Base-by-base conservation (phyloP, 805 yeast species). In the Starmerella gropengiesseri region DNA sequence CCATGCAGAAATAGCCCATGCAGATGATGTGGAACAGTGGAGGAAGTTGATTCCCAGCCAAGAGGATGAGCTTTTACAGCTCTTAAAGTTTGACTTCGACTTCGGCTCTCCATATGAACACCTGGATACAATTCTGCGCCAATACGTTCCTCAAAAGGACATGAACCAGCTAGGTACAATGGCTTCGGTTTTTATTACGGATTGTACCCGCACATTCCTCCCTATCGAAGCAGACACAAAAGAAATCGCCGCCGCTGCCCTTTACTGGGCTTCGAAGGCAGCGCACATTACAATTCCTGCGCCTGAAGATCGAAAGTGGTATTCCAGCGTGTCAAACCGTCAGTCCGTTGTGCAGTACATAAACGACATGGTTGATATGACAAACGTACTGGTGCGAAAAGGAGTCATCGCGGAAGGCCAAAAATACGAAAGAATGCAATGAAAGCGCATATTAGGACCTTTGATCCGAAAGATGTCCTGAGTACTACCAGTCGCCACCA, bases 11-110 rank as follows among this genome's bases (percentile, higher is more conserved):
- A 23, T 13, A 5, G 73, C 66, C 55, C 71, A 64, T 48, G 62
- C 64, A 19, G 68, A 63, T 56, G 74, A 66, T 34, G 74, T 63
- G 49, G 66, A 70, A 70, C 63, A 64, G 53, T 75, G 72, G 78
- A 61, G 64, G 47, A 78, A 67, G 47, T 59, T 60, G 13, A 63
- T 74, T 25, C 61, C 65, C 11, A 63, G 54, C 57, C 62, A 63
- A 33, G 81, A 68, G 44, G 75, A 63, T 55, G 56, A 63, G 51
- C 59, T 66, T 44, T 63, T 67, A 40, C 73, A 66, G 48, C 63
- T 66, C 1, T 47, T 67, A 7, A 70, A 72, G 50, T 75, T 68
- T 51, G 79, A 74, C 50, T 62, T 73, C 39, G 60, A 60, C 0
- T 61, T 67, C 5, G 59, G 60, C 14, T 62, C 65, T 14, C 74